These are phyloP conservation scores for Huntiella moniliformis DNA, from an alignment of 2,329 filamentous ascomycete species.

Conservation along the genomic window DNA sequence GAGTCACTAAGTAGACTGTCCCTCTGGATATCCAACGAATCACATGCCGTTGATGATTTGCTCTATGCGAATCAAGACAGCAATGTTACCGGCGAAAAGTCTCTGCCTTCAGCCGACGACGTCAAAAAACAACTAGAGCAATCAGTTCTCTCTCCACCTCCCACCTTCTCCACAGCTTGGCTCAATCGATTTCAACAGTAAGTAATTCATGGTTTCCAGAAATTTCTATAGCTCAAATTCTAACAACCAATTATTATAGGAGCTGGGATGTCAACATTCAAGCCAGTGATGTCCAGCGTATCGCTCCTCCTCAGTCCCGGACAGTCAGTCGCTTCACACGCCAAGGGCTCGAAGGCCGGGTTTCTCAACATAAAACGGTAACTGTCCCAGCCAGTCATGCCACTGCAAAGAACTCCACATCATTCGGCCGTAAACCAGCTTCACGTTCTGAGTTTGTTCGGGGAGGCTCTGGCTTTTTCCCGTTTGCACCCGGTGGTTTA, in stretches of 20 bases:
- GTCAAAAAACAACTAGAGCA: conserved; percentile 54
- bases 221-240: background rate
- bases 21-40: conserved; percentile 1
- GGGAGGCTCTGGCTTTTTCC: conserved; percentile 83
- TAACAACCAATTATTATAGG: conserved; percentile 9
- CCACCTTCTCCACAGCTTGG: conserved; percentile 67
- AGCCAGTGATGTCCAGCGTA: conserved; percentile 64
- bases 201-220: conserved; percentile 12
- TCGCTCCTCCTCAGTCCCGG: conserved; percentile 79
- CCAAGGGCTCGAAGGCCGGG: conserved; percentile 77
- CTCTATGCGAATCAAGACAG: conserved; percentile 1
- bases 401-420: conserved; percentile 90
- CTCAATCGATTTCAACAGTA: conserved; percentile 72
- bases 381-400: conserved; percentile 77
- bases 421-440: conserved; percentile 68
- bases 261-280: conserved; percentile 69
- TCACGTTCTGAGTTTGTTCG: conserved; percentile 78
- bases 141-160: conserved; percentile 62
- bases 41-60: conserved; percentile 7
- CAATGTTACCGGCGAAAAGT: too few species aligned
- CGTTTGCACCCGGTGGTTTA: conserved; percentile 78
- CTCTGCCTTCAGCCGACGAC: conserved; percentile 25
- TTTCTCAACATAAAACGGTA: conserved; percentile 86
- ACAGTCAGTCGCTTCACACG: conserved; percentile 87
- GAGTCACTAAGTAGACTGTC: conserved; percentile 2